Base-by-base conservation (phyloP, 192 early-diverging fungal species). In the Coemansia sp. region DNA sequence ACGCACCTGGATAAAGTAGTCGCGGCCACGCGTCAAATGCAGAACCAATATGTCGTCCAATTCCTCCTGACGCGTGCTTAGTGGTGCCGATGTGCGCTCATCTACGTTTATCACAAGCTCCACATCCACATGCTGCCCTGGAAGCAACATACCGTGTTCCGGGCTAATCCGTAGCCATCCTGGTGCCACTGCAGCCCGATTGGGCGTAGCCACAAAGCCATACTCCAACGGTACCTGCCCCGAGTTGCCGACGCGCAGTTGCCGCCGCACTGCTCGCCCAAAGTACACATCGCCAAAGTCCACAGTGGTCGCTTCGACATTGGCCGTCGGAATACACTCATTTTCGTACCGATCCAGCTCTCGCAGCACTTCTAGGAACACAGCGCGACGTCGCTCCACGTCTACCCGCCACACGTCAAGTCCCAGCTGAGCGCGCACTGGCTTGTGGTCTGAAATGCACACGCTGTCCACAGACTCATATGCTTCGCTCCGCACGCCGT, bases 291-390 rank as follows among this genome's bases (percentile, higher is more conserved):
- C 74, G 15, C 89, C 94, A 85, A 94, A 93, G 5, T 89, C 84
- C 0, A 94, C 65, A 17, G 76, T 71, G 12, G 86, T 86, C 2
- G 78, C 68, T 0, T 76, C 72, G 4, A 98, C 59, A 0, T 65
- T 80, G 2, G 92, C 83, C 2, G 84, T 85, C 2, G 92, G 88
- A 58, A 91, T 76, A 52, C 87, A 81, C 55, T 94, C 91, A 69
- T 96, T 94, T 65, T 92, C 88, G 21, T 87, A 86, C 40, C 84
- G 85, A 57, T 91, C 90, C n/a, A 94, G 76, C 47, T 91, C 87
- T 22, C 88, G 85, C 36, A 87, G 66, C 5, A 97, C 82, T 3
- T 87, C 86, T 22, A 83, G 70, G 47, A 84, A 74, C 7, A 85
- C 81, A 4, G 76, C 65, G n/a, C 68, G 77, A 22, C 90, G 83